Evolutionary conservation across 2,329 filamentous ascomycete species (phyloP).

Genomic region (Neopestalotiopsis sp.): DNA sequence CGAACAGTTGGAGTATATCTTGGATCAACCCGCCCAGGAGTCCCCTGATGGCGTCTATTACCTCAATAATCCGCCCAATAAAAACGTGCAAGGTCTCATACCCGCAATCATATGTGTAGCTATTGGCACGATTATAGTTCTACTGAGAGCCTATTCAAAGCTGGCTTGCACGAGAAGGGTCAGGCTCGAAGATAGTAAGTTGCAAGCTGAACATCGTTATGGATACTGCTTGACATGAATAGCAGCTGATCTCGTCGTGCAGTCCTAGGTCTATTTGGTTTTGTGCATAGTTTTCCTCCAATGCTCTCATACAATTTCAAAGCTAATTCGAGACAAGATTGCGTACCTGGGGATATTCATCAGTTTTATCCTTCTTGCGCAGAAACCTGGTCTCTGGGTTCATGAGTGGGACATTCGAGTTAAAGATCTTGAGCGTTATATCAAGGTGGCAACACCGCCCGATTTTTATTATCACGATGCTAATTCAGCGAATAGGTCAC

Average conservation of each 20-base stretch:
- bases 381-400: conserved; percentile 11
- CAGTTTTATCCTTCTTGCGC: background rate
- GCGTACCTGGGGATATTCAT: conserved; percentile 2
- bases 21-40: conserved; percentile 11
- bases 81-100: background rate
- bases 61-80: conserved; percentile 15
- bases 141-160: background rate
- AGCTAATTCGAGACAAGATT: background rate
- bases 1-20: background rate
- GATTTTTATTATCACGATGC: background rate
- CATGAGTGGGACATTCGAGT: conserved; percentile 10
- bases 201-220: background rate
- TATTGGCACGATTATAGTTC: background rate
- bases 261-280: background rate
- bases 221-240: background rate
- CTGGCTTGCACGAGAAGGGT: background rate
- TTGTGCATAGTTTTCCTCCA: background rate
- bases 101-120: background rate
- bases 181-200: background rate
- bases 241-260: background rate
- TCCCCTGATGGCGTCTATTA: conserved; percentile 13
- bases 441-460: background rate
- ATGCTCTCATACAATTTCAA: background rate
- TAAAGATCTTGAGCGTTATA: background rate
- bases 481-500: background rate